phyloP scores from a whole-genome alignment of 1,284 basidiomycete genomes.

The Moniliella sp. region DNA sequence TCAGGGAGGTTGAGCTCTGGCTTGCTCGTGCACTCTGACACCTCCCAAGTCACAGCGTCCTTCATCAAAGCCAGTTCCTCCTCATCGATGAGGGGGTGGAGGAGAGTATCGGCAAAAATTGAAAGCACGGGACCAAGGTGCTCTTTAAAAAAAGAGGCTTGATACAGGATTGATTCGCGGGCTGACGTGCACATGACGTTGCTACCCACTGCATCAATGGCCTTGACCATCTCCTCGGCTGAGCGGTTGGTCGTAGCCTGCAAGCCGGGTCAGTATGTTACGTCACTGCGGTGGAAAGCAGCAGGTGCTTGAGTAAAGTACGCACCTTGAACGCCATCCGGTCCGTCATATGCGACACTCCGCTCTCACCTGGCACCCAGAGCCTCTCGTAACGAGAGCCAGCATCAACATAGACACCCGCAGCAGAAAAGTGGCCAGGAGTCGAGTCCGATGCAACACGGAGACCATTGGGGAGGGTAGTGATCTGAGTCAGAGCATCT shows the following conservation, averaged over 20 bases:
- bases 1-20: constrained; percentile 92
- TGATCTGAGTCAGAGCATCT: constrained; percentile 41
- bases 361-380: constrained; percentile 42
- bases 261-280: neutral
- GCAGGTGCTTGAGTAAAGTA: constrained; percentile 2
- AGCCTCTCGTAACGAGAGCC: constrained; percentile 70
- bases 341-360: constrained; percentile 75
- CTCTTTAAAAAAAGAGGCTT: constrained; percentile 69
- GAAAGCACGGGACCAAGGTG: constrained; percentile 60
- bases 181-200: constrained; percentile 79
- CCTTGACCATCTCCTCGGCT: constrained; percentile 53
- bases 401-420: constrained; percentile 79
- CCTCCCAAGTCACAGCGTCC: constrained; percentile 76
- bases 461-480: constrained; percentile 72
- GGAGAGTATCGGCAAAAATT: constrained; percentile 72
- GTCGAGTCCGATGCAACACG: constrained; percentile 73
- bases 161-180: constrained; percentile 89
- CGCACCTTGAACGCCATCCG: constrained; percentile 84
- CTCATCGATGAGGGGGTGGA: constrained; percentile 52
- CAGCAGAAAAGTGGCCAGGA: constrained; percentile 79
- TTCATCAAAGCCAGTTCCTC: constrained; percentile 66
- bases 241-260: constrained; percentile 39
- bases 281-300: too few species aligned
- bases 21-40: constrained; percentile 64
- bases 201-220: constrained; percentile 67